Evolutionary conservation across 2,329 filamentous ascomycete species (phyloP).

Genomic region (Apiospora phragmitis): DNA sequence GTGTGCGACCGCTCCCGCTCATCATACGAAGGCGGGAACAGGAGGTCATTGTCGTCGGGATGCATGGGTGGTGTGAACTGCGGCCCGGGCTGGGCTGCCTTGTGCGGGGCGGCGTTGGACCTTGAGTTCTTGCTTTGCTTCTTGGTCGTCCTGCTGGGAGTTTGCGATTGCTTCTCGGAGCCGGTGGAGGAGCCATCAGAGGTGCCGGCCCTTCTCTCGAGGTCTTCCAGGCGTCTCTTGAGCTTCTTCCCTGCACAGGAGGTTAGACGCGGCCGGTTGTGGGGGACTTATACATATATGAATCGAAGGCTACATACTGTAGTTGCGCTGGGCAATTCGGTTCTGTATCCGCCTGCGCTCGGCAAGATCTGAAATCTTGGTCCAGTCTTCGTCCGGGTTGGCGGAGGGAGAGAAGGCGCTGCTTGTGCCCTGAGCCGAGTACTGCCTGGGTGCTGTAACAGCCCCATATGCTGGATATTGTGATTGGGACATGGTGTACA

Average conservation of each 20-base stretch:
- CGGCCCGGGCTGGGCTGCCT: conserved; percentile 43
- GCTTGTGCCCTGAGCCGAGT: conserved; percentile 75
- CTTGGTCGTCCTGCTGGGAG: conserved; percentile 34
- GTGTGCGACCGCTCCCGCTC: conserved; percentile 70
- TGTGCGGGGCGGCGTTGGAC: conserved; percentile 28
- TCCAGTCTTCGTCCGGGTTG: conserved; percentile 98
- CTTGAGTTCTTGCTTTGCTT: conserved; percentile 49
- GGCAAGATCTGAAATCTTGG: conserved; percentile 95
- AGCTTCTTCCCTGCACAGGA: conserved; percentile 77
- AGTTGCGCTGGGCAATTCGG: conserved; percentile 95
- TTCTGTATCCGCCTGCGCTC: conserved; percentile 95
- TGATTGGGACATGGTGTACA: conserved; percentile 47
- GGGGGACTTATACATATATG: neutral
- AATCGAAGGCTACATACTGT: conserved; percentile 61
- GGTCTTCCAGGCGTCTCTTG: conserved; percentile 83
- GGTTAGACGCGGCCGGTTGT: conserved; percentile 14
- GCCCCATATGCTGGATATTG: conserved; percentile 39
- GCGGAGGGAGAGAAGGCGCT: conserved; percentile 94
- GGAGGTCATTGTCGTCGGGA: conserved; percentile 63
- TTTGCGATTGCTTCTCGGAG: conserved; percentile 38
- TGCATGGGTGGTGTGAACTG: conserved; percentile 65
- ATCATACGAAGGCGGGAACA: conserved; percentile 62
- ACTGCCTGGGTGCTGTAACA: conserved; percentile 58
- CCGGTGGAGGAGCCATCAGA: conserved; percentile 42
- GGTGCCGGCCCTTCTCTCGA: conserved; percentile 73